Base-by-base conservation (phyloP, 2,329 filamentous ascomycete species). In the Sclerotinia sclerotiorum region DNA sequence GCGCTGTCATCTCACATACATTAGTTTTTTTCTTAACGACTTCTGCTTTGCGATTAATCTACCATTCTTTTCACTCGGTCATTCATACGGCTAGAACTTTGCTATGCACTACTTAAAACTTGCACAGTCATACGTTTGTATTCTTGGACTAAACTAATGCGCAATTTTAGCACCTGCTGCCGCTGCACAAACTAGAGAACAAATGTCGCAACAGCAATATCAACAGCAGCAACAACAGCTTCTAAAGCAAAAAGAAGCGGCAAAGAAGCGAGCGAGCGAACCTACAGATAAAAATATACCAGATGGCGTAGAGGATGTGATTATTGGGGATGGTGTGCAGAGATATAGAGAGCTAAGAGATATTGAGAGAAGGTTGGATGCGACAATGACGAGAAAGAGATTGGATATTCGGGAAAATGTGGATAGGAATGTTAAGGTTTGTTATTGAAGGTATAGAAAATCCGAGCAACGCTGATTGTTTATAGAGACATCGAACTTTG, bases 201-300 rank as follows among this genome's bases (percentile, higher is more conserved):
- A 49, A 51, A 52, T 51, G 46, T 46, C 56, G 35, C 56, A 52
- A 24, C 65, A 67, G 49, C 64, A 66, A 66, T 48, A 57, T 46
- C 51, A 57, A 21, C 51, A 57, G 27, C 60, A 64, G 52, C 58
- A 64, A 39, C 49, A 58, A 27, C 61, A 55, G 78, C 81, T 69
- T 35, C 8, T 32, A 17, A 80, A 84, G 72, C 86, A 87, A 56
- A 84, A 83, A 73, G 89, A 92, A 78, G 84, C 87, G 71, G 88
- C 90, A 57, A 93, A 94, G 79, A 88, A 93, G 70, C 88, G 92
- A 74, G 93, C 92, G 77, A 88, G 89, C 77, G 96, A 94, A 80
- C 95, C 95, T 1, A 97, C 93, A 69, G 95, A 99, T 80, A 97
- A 93, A 84, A 95, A 93, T 75, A 88, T 99, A 35, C 94, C 95